These are phyloP conservation scores for Spizellomyces sp. DNA, from an alignment of 192 early-diverging fungal genomes.

Conservation along the genomic window DNA sequence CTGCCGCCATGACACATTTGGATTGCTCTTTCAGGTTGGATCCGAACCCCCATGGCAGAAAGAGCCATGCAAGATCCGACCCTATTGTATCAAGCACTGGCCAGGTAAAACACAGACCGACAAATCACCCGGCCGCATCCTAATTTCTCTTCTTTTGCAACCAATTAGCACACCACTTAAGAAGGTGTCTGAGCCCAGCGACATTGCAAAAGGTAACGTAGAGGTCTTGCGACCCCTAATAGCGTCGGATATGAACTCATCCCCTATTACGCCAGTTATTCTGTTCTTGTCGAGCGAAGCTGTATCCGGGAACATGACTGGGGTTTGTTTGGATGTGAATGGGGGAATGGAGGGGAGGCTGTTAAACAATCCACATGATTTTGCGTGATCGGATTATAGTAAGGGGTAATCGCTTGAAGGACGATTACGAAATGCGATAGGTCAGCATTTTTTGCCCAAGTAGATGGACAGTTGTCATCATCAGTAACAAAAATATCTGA, in stretches of 20 bases:
- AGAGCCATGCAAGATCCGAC: constrained; percentile 44
- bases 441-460: too few relatives aligned
- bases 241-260: not conserved
- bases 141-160: too few relatives aligned
- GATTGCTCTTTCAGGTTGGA: constrained; percentile 42
- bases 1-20: not conserved
- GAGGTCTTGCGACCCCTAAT: not conserved
- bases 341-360: constrained; percentile 61
- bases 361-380: constrained; percentile 40
- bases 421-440: too few relatives aligned
- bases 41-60: constrained; percentile 64
- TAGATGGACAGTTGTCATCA: too few relatives aligned
- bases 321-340: constrained; percentile 56
- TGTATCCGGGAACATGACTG: constrained; percentile 60
- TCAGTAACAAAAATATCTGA: too few relatives aligned
- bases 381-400: not conserved
- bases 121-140: too few relatives aligned
- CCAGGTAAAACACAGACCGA: constrained; percentile 19
- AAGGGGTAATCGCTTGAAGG: too few relatives aligned
- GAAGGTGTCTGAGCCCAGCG: constrained; percentile 58
- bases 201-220: constrained; percentile 40
- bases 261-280: constrained; percentile 35
- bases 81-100: constrained; percentile 55
- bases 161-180: constrained; percentile 43
- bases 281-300: constrained; percentile 50